Evolutionary conservation across 306 rosid species (phyloP).

Genomic region (Morella rubra): DNA sequence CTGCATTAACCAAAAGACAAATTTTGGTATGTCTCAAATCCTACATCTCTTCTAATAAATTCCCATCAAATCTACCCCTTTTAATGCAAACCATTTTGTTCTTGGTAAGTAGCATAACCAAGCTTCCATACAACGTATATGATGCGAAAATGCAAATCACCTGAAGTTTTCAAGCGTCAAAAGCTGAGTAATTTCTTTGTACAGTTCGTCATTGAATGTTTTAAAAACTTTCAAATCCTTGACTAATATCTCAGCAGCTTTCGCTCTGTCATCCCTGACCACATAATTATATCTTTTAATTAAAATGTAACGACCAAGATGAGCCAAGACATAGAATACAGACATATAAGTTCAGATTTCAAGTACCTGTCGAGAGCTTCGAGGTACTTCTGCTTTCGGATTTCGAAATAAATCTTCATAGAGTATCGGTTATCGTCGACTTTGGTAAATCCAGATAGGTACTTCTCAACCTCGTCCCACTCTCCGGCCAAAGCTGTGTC

Average conservation of each 20-base stretch:
- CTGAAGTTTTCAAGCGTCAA: constrained; percentile 76
- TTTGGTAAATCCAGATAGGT: constrained; percentile 79
- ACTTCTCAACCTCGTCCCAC: constrained; percentile 93
- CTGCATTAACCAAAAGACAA: constrained; percentile 38
- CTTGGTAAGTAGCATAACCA: not conserved
- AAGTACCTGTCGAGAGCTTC: constrained; percentile 91
- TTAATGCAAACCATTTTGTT: not conserved
- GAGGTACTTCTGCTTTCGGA: constrained; percentile 86
- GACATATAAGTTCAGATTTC: not conserved
- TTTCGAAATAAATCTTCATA: constrained; percentile 81
- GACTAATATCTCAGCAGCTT: constrained; percentile 76
- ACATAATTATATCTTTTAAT: constrained; percentile 21
- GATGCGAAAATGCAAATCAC: constrained; percentile 32
- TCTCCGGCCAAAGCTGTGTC: constrained; percentile 81
- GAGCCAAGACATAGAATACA: not conserved
- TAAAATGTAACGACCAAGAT: constrained; percentile 9
- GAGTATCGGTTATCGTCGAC: constrained; percentile 87
- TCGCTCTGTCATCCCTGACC: constrained; percentile 62
- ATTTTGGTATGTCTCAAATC: not conserved
- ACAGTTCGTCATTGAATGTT: constrained; percentile 72
- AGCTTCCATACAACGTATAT: not conserved
- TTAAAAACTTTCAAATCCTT: constrained; percentile 72
- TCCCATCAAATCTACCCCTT: not conserved
- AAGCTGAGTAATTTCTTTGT: constrained; percentile 84
- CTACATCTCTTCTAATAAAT: not conserved